Evolutionary conservation across 148 eudicot genomes (phyloP).

Genomic region (Nyssa sinensis): DNA sequence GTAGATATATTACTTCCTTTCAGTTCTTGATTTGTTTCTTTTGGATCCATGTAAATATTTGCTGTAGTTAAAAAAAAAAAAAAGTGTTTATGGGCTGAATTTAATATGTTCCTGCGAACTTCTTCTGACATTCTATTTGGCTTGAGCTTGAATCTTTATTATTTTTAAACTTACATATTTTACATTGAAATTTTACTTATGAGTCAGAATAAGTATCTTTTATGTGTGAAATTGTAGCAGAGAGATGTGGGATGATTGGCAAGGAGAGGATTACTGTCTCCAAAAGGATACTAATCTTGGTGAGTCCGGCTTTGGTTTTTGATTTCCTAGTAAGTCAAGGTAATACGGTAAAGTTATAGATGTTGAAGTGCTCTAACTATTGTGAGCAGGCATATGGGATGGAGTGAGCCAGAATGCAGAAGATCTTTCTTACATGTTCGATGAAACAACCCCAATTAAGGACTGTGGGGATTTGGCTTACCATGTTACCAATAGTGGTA

Average conservation of each 20-base stretch:
- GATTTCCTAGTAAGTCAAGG: not conserved
- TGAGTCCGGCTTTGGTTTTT: slow-evolving; percentile 23
- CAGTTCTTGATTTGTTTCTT: not conserved
- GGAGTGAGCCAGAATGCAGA: slow-evolving; percentile 45
- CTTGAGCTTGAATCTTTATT: not conserved
- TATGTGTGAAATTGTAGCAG: slow-evolving; percentile 22
- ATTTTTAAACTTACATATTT: not conserved
- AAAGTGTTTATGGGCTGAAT: not conserved
- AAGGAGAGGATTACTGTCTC: slow-evolving; percentile 34
- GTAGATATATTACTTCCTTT: not conserved
- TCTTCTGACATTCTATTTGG: not conserved
- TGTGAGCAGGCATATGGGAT: slow-evolving; percentile 48
- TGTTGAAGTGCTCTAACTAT: not conserved
- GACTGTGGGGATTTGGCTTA: slow-evolving; percentile 69
- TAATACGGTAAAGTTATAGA: slow-evolving; percentile 6
- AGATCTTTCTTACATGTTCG: slow-evolving; percentile 51
- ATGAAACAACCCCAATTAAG: slow-evolving; percentile 72
- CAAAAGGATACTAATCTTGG: slow-evolving; percentile 46
- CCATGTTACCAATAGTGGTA: slow-evolving; percentile 41
- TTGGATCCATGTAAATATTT: not conserved
- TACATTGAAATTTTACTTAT: not conserved
- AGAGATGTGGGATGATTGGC: slow-evolving; percentile 61
- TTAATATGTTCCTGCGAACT: too few species aligned
- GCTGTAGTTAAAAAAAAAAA: not conserved
- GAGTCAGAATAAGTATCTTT: not conserved